Conservation (phyloP, 1,284 basidiomycete species). For the Cryptococcus sp. region DNA sequence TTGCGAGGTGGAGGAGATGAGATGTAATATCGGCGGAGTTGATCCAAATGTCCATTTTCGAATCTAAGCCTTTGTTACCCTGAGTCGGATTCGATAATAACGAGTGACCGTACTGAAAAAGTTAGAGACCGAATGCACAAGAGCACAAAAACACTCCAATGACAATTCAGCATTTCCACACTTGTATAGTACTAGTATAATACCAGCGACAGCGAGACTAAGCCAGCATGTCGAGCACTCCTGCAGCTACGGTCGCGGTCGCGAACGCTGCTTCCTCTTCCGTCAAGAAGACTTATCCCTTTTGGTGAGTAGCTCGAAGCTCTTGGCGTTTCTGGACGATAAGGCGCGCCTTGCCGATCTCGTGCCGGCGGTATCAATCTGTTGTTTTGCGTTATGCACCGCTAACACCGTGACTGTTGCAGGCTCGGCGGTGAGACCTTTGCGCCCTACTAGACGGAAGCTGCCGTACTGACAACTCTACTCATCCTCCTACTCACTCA, state of each 20-base stretch:
- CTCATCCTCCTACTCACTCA: background rate
- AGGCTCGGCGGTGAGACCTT: slow-evolving; percentile 29
- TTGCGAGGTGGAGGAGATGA: too few relatives aligned
- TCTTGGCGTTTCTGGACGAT: too few relatives aligned
- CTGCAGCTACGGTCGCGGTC: too few relatives aligned
- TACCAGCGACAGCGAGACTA: too few relatives aligned
- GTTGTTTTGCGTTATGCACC: background rate
- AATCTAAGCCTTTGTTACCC: background rate
- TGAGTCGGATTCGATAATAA: slow-evolving; percentile 3
- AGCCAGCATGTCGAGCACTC: too few relatives aligned
- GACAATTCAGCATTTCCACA: too few relatives aligned
- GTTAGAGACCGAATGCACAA: too few relatives aligned
- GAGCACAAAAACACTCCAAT: too few relatives aligned
- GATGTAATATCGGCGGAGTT: background rate
- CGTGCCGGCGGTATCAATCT: too few relatives aligned
- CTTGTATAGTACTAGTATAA: too few relatives aligned
- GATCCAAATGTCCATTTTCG: background rate
- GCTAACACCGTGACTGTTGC: background rate
- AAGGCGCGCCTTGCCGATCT: too few relatives aligned
- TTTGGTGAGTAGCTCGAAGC: slow-evolving; percentile 29
- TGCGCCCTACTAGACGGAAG: background rate
- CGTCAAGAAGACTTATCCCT: slow-evolving; percentile 29
- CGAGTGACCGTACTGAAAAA: too few relatives aligned
- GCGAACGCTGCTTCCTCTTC: background rate
- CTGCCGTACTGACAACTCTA: background rate